phyloP scores from a whole-genome alignment of 352 stramenopile species.

The Phytophthora palmivora region DNA sequence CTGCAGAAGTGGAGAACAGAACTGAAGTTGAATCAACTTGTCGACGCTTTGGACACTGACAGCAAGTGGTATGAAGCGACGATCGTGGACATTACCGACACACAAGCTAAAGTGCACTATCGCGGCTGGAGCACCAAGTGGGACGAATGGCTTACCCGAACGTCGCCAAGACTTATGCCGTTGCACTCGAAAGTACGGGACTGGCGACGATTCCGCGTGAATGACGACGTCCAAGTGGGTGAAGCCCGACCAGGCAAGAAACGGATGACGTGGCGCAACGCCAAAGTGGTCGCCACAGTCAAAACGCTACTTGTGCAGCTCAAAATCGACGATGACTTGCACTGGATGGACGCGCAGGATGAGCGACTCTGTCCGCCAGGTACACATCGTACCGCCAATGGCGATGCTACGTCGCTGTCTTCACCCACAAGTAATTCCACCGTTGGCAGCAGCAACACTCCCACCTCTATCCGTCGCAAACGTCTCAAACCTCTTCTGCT shows the following conservation, averaged over 20 bases:
- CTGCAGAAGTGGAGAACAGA: conserved; percentile 62
- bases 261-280: conserved; percentile 65
- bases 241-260: conserved; percentile 34
- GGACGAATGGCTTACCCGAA: conserved; percentile 95
- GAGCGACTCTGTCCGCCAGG: conserved; percentile 64
- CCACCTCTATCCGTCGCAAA: conserved; percentile 20
- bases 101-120: conserved; percentile 93
- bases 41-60: conserved; percentile 75
- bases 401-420: conserved; percentile 3
- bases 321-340: conserved; percentile 46
- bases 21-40: conserved; percentile 51
- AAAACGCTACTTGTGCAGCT: conserved; percentile 50
- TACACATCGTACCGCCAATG: conserved; percentile 50
- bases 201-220: conserved; percentile 64
- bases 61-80: conserved; percentile 79
- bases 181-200: conserved; percentile 88
- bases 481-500: conserved; percentile 26
- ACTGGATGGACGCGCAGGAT: conserved; percentile 69
- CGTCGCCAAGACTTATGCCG: conserved; percentile 91
- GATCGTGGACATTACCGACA: conserved; percentile 47
- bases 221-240: conserved; percentile 65
- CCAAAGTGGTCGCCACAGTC: conserved; percentile 36
- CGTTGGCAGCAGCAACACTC: conserved; percentile 14
- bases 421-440: conserved; percentile 20
- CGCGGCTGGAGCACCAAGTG: conserved; percentile 96